These are phyloP conservation scores for Gynandropsis gynandra DNA, from an alignment of 345 rosid species.

Conservation along the genomic window DNA sequence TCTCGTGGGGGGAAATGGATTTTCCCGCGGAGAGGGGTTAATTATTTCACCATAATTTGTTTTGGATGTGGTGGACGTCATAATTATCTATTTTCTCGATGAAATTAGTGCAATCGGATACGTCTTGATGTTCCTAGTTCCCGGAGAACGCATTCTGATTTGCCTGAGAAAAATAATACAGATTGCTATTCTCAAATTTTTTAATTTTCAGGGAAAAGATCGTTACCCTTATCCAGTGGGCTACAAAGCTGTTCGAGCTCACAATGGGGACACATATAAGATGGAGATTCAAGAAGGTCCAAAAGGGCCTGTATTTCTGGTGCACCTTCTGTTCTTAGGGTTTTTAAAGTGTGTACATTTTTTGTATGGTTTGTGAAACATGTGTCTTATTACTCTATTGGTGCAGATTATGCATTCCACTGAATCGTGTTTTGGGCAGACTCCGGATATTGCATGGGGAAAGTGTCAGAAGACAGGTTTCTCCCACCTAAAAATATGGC, in stretches of 20 bases:
- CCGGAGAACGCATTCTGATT: constrained; percentile 3
- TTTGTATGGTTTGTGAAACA: neutral
- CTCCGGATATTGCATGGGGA: constrained; percentile 79
- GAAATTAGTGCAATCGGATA: neutral
- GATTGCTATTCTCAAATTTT: neutral
- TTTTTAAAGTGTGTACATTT: constrained; percentile 6
- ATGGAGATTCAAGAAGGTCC: constrained; percentile 72
- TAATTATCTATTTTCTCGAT: too few relatives aligned
- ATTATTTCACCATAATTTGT: neutral
- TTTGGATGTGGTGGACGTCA: constrained; percentile 1
- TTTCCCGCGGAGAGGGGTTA: neutral
- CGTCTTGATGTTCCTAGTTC: constrained; percentile 3
- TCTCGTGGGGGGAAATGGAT: neutral
- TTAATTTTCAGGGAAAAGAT: constrained; percentile 60
- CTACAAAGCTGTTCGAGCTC: constrained; percentile 59
- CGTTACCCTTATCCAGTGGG: constrained; percentile 94
- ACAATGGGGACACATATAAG: constrained; percentile 45
- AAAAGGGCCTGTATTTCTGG: constrained; percentile 80
- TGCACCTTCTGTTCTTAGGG: constrained; percentile 19
- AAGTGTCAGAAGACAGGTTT: constrained; percentile 63
- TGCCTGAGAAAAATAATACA: neutral
- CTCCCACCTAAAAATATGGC: constrained; percentile 51
- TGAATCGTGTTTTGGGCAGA: constrained; percentile 69
- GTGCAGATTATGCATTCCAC: constrained; percentile 54
- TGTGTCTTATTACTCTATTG: constrained; percentile 13